A percentile compares a stretch with the other conserved stretches of the same genome.
These are phyloP conservation scores for Cotoneaster glaucophyllus DNA, from an alignment of 306 rosid genomes.

Conservation along the genomic window DNA sequence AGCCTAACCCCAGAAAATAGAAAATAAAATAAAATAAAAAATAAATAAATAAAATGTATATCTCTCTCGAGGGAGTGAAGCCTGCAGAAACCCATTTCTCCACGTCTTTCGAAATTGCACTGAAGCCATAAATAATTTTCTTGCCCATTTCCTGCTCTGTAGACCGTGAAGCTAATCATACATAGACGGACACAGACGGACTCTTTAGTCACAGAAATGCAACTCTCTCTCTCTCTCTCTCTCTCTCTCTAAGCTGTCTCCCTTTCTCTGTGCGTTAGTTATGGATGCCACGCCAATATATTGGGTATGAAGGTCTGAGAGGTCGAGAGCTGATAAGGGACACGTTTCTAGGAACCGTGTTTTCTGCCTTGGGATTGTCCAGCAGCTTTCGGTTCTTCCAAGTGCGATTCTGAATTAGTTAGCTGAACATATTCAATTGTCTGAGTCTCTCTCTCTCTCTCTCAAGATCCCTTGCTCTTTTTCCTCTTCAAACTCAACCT, in stretches of 20 bases:
- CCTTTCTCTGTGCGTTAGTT: background rate
- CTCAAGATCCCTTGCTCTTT: background rate
- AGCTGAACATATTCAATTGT: background rate
- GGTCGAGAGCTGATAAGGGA: background rate
- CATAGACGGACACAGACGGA: too few species aligned
- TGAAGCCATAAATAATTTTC: background rate
- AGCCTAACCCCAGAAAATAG: background rate
- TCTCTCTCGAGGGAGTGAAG: background rate
- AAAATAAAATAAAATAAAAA: background rate
- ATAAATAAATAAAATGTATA: background rate
- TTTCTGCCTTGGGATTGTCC: background rate
- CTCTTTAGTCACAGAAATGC: background rate
- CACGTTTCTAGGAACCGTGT: background rate
- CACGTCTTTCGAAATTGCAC: too few species aligned
- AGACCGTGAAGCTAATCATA: background rate
- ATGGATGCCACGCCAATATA: background rate
- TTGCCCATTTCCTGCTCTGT: background rate
- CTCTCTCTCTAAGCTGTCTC: background rate
- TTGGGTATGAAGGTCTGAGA: background rate
- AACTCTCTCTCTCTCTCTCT: background rate
- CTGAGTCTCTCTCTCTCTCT: background rate
- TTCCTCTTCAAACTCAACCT: background rate
- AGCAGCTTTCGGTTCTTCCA: background rate
- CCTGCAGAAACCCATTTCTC: background rate
- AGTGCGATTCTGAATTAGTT: background rate